phyloP scores from a whole-genome alignment of 2,329 filamentous ascomycete species.

The Didymella segeticola region DNA sequence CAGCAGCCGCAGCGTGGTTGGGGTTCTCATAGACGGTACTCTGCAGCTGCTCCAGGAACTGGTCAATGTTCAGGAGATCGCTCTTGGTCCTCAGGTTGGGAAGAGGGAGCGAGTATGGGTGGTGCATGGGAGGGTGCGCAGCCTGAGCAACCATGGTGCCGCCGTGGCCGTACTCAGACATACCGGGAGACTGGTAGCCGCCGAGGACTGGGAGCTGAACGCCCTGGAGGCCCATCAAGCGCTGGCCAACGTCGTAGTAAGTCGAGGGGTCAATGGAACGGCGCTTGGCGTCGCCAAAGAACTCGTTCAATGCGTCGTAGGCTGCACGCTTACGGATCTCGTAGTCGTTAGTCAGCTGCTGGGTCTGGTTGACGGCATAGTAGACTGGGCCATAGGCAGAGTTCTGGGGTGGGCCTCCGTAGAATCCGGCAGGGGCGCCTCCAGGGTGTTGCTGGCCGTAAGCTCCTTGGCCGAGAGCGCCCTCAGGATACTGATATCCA shows the following conservation, averaged over 20 bases:
- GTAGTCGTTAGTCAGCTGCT: constrained; percentile 71
- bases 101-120: constrained; percentile 83
- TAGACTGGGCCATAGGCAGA: constrained; percentile 74
- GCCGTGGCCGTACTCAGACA: constrained; percentile 60
- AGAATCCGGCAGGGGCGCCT: constrained; percentile 55
- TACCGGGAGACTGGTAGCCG: constrained; percentile 43
- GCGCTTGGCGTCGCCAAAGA: constrained; percentile 92
- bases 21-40: constrained; percentile 94
- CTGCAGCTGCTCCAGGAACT: constrained; percentile 95
- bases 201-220: constrained; percentile 59
- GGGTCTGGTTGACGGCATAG: constrained; percentile 73
- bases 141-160: constrained; percentile 62
- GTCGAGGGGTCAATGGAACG: constrained; percentile 86
- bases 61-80: constrained; percentile 91
- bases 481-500: constrained; percentile 57
- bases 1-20: constrained; percentile 77
- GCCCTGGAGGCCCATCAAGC: constrained; percentile 80
- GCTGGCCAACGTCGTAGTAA: constrained; percentile 91
- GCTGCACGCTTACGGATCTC: constrained; percentile 79
- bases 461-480: constrained; percentile 44
- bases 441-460: constrained; percentile 61
- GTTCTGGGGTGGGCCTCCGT: constrained; percentile 61
- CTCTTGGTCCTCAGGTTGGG: constrained; percentile 93
- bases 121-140: constrained; percentile 72
- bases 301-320: constrained; percentile 90